Percentiles rank a stretch among this genome's conserved stretches.
phyloP scores from a whole-genome alignment of 306 rosid genomes.

The Aeschynomene evenia region DNA sequence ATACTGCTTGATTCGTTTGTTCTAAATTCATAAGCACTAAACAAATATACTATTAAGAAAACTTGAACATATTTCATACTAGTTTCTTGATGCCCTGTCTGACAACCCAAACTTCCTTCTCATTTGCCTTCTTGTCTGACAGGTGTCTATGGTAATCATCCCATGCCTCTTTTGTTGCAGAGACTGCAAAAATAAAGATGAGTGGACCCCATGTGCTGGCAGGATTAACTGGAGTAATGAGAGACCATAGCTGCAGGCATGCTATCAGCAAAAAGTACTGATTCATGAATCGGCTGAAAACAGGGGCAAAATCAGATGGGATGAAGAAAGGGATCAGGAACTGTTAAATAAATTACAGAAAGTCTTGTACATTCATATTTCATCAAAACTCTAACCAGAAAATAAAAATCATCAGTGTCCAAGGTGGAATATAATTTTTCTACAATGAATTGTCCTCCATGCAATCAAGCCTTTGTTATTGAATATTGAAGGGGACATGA shows the following conservation, averaged over 20 bases:
- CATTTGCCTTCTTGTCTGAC: slow-evolving; percentile 95
- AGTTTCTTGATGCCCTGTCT: slow-evolving; percentile 73
- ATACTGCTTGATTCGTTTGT: slow-evolving; percentile 14
- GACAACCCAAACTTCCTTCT: slow-evolving; percentile 95
- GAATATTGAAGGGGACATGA: slow-evolving; percentile 11
- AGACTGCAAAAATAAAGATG: slow-evolving; percentile 93
- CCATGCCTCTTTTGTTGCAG: slow-evolving; percentile 99
- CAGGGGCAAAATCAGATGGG: slow-evolving; percentile 22
- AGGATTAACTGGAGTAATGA: slow-evolving; percentile 97
- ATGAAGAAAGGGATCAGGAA: slow-evolving; percentile 20
- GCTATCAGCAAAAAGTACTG: slow-evolving; percentile 98
- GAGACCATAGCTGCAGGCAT: slow-evolving; percentile 98
- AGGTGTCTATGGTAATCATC: slow-evolving; percentile 95
- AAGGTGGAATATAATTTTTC: not conserved
- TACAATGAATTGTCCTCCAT: slow-evolving; percentile 19
- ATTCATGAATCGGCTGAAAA: slow-evolving; percentile 98
- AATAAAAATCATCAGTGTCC: not conserved
- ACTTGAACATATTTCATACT: slow-evolving; percentile 43
- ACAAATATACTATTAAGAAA: slow-evolving; percentile 15
- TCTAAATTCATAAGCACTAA: slow-evolving; percentile 9
- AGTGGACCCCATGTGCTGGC: slow-evolving; percentile 99
- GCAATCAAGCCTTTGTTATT: slow-evolving; percentile 3
- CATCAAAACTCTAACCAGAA: not conserved
- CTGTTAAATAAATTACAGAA: not conserved
- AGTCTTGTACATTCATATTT: not conserved